Evolutionary conservation across 768 basidiomycete species (phyloP), one percentile per base, ranked within the genome.

Genomic region (Phaeotremella skinneri): DNA sequence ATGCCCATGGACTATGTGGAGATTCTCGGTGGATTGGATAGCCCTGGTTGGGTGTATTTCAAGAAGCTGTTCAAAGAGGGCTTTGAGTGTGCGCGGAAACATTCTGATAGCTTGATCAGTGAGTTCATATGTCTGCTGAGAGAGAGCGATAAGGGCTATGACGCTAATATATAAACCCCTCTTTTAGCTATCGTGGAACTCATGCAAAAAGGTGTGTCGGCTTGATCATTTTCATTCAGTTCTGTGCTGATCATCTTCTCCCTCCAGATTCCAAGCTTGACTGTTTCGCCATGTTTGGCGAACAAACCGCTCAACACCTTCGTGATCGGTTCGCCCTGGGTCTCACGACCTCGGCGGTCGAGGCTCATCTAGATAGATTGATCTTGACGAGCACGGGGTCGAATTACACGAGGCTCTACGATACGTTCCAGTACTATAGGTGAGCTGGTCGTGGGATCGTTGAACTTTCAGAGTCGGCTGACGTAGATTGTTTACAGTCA

Each of bases 31-130:
- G 94, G 94, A 2, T 79, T 89, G 41, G 82, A 87, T 51, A 83
- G 86, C 27, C 81, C 85, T 23, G 82, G 88, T 13, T 97, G 87
- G 72, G 74, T 81, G 43, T 89, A 94, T 73, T 99, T 97, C 80
- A 87, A 84, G 72, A 81, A 82, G 55, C 79, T 96, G 37, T 97
- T 98, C 79, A 87, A 85, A 65, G 88, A 93, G 68, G 91, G 92
- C 45, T 99, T 98, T 71, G 90, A 96, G 68, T 87, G 87, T 31
- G 89, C 89, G 25, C 80, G 94, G 64, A 98, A 98, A 76, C 93
- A 98, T 63, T 94, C 93, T 63, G 96, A 98, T 76, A 83, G 93
- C 66, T 88, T 99, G 69, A 87, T 94, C 75, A 94, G 91, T 89
- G 65, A 74, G 84, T 82, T 4, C n/a, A n/a, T n/a, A n/a, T n/a